phyloP scores from a whole-genome alignment of 495 filamentous ascomycete species.

The Aspergillus indologenus region DNA sequence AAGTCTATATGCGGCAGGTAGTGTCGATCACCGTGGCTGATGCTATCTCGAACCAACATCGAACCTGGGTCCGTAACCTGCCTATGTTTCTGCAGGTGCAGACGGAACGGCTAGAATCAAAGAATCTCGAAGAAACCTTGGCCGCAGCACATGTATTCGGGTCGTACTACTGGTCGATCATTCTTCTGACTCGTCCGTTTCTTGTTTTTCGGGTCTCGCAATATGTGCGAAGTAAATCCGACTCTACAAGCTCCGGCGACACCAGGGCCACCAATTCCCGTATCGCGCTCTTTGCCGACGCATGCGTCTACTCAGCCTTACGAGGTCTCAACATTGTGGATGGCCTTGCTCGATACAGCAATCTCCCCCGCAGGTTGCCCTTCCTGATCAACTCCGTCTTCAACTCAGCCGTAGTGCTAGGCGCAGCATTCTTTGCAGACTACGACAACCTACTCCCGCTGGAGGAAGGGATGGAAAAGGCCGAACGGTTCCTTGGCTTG shows the following conservation, averaged over 20 bases:
- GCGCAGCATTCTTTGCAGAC: conserved; percentile 66
- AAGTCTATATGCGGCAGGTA: conserved; percentile 66
- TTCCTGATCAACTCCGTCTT: conserved; percentile 74
- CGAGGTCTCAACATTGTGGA: conserved; percentile 62
- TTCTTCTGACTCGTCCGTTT: conserved; percentile 66
- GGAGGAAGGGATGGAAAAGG: conserved; percentile 53
- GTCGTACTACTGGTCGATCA: conserved; percentile 70
- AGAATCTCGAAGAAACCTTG: conserved; percentile 53
- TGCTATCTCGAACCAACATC: conserved; percentile 59
- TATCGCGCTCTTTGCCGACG: conserved; percentile 64
- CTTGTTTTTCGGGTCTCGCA: conserved; percentile 56
- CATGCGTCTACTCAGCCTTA: conserved; percentile 67
- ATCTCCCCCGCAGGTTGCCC: conserved; percentile 65
- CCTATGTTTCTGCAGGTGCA: conserved; percentile 34
- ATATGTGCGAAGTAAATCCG: conserved; percentile 39
- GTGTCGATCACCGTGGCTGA: conserved; percentile 65
- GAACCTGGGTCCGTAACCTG: conserved; percentile 37
- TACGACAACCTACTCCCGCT: conserved; percentile 57
- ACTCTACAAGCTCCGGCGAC: conserved; percentile 22
- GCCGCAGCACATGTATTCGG: conserved; percentile 66
- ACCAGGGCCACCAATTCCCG: conserved; percentile 33
- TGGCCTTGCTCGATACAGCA: conserved; percentile 52
- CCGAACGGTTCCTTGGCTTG: conserved; percentile 57
- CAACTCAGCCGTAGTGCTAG: conserved; percentile 63
- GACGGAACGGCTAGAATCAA: conserved; percentile 35